Base-by-base conservation (phyloP, 1,284 basidiomycete species). In the Coriolopsis trogii region DNA sequence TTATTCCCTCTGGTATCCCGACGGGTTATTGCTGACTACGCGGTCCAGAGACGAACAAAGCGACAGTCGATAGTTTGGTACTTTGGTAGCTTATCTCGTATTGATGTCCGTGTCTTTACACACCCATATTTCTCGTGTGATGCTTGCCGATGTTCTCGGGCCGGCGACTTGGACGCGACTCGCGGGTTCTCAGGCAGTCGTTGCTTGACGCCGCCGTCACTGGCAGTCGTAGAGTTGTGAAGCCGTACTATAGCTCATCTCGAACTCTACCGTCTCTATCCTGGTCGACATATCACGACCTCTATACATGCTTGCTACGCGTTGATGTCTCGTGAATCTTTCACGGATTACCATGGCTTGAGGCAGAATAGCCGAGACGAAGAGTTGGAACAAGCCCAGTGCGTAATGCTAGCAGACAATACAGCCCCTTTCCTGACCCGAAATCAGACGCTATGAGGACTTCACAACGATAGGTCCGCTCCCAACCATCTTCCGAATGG, bases 371-470 rank as follows among this genome's bases (percentile, higher is more conserved):
- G 55, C 20, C 55, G 57, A 36, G 60, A 63, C 12, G 67, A 68
- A 37, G 66, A 67, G 25, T 45, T 66, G 24, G 68, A 70, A 38
- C 66, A 61, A 30, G 63, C 68, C 41, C 67, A 63, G 70, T 70
- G n/a, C 33, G 67, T 59, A 21, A n/a, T n/a, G n/a, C n/a, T n/a
- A n/a, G n/a, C n/a, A n/a, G n/a, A n/a, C n/a, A n/a, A n/a, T n/a
- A n/a, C n/a, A n/a, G n/a, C n/a, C n/a, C n/a, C n/a, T n/a, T n/a
- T n/a, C n/a, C n/a, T n/a, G n/a, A n/a, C n/a, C n/a, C n/a, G n/a
- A n/a, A n/a, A n/a, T n/a, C 64, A 90, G 87, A 60, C 85, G 85
- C 51, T 89, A 90, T 73, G 83, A 88, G 71, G 93, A 95, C 73
- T 95, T 96, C 66, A 89, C 86, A 21, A 89, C 87, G 26, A 88